These are phyloP conservation scores for Thymus quinquecostatus DNA, from an alignment of 257 asterid species.

Conservation along the genomic window DNA sequence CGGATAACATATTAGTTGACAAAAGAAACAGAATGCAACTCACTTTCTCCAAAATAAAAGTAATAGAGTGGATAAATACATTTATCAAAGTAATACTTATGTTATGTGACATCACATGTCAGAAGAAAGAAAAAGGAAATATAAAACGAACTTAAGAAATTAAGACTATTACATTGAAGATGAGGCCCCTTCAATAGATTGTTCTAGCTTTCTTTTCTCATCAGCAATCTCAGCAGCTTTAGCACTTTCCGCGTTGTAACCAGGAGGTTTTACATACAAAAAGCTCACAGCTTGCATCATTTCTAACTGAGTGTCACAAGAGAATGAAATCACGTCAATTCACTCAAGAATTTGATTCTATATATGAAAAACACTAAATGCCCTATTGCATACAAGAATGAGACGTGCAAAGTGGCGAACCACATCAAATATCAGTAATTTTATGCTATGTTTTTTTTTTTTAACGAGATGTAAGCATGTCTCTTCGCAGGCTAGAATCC, in stretches of 20 bases:
- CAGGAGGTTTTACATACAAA: constrained; percentile 97
- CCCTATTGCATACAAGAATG: not conserved
- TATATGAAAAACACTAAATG: not conserved
- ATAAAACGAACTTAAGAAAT: constrained; percentile 18
- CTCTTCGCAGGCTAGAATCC: not conserved
- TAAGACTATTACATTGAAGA: constrained; percentile 54
- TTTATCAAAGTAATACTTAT: constrained; percentile 1
- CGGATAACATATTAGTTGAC: constrained; percentile 23
- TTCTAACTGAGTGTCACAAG: constrained; percentile 67
- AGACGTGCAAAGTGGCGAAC: not conserved
- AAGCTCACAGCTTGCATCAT: constrained; percentile 99
- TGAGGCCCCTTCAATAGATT: constrained; percentile 49
- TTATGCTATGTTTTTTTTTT: not conserved
- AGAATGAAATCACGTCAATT: constrained; percentile 23
- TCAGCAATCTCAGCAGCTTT: constrained; percentile 91
- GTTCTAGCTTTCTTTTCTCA: constrained; percentile 51
- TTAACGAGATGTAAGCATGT: constrained; percentile 5
- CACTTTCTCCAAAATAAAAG: constrained; percentile 6
- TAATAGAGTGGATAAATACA: not conserved
- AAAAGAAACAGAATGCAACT: constrained; percentile 12
- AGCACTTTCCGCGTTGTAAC: constrained; percentile 96
- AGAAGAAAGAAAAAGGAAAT: not conserved
- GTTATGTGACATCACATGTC: not conserved
- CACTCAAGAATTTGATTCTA: constrained; percentile 20
- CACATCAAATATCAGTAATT: not conserved